Base-by-base conservation (phyloP, 495 filamentous ascomycete genomes). In the Penicillium ucsense region DNA sequence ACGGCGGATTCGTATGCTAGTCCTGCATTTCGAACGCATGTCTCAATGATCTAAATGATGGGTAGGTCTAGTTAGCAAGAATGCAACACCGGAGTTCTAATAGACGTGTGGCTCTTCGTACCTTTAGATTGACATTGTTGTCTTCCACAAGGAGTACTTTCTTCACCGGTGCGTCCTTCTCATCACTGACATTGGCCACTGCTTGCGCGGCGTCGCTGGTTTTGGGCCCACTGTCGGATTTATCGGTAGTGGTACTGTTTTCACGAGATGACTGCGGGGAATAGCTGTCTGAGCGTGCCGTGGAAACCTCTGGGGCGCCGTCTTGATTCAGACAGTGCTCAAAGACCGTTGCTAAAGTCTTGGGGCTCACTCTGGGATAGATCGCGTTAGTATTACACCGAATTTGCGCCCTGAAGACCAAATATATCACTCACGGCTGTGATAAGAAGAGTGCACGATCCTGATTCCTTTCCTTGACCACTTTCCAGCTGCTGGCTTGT, bases 61-160 rank as follows among this genome's bases (percentile, higher is more conserved):
- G 6, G 8, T n/a, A 9, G n/a, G 32, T 8, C 30, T 35, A 31
- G 36, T 6, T 32, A 34, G 40, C 6, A 10, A 10, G 28, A n/a
- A 31, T 12, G 7, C 7, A n/a, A 7, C 11, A 7, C 3, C 27
- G 8, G 31, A 30, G 1, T 20, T 20, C 20, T 20, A 20, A 20
- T 20, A 20, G 20, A 20, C 2, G 20, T 10, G 3, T 31, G 2
- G 27, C 5, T 6, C n/a, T 34, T 43, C 41, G 3, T 12, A 83
- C 67, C 42, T 76, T 76, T 8, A 84, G 68, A 54, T 85, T 85
- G 51, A 85, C 78, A 31, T 71, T 64, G 59, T 85, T 85, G 49
- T 84, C 81, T 49, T 85, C 81, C 0, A 84, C 81, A 0, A 82
- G 61, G 4, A 85, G 71, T 6, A 82, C 64, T 42, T 62, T 61